phyloP scores from a whole-genome alignment of 2,329 filamentous ascomycete species.

The Cladobotryum mycophilum region DNA sequence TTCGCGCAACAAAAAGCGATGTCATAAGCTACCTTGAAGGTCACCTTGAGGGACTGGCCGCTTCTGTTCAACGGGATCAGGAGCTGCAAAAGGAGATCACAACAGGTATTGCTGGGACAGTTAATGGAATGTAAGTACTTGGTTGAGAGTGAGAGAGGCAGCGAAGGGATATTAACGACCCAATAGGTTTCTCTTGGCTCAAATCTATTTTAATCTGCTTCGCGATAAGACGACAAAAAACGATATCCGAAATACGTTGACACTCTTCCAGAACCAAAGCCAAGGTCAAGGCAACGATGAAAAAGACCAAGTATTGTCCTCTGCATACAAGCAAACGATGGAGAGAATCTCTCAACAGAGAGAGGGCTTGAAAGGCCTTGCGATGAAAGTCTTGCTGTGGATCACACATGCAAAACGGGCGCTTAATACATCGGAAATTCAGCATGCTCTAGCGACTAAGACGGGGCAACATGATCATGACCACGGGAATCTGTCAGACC shows the following conservation, averaged over 20 bases:
- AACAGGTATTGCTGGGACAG: not conserved
- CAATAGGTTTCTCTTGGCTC: conserved; percentile 11
- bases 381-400: conserved; percentile 28
- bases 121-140: not conserved
- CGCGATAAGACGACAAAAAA: conserved; percentile 19
- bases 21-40: not conserved
- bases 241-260: conserved; percentile 25
- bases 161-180: not conserved
- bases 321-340: conserved; percentile 33
- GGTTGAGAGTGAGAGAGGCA: not conserved
- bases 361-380: conserved; percentile 18
- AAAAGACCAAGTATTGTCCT: conserved; percentile 24
- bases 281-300: not conserved
- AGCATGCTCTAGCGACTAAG: conserved; percentile 34
- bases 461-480: conserved; percentile 20
- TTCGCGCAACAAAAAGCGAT: not conserved
- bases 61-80: not conserved
- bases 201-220: conserved; percentile 4
- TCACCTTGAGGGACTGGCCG: not conserved
- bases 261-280: conserved; percentile 7
- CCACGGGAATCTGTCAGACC: conserved; percentile 26
- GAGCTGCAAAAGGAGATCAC: not conserved
- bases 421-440: conserved; percentile 28
- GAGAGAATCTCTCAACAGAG: conserved; percentile 32
- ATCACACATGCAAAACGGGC: conserved; percentile 29